Evolutionary conservation across 768 basidiomycete species (phyloP), one percentile per base, ranked within the genome.

Genomic region (Mycena polygramma): DNA sequence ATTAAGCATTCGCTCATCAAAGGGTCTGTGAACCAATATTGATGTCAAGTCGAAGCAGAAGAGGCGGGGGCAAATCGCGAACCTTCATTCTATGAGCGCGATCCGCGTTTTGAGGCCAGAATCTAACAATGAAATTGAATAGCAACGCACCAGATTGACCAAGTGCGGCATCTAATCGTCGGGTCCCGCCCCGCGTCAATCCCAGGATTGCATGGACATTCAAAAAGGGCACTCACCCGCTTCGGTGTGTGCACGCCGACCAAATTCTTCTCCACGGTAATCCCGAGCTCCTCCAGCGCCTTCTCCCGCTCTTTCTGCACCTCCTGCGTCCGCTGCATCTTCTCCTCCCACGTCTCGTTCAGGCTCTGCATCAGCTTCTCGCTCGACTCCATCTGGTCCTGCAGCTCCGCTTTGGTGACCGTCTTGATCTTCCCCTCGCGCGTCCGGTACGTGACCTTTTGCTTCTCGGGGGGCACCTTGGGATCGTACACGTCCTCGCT

Each of bases 211-310:
- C 58, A 46, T 9, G 5, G 37, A 57, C 8, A 60, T 61, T 39
- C 20, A 63, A 26, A 54, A 62, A 69, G 66, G 46, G 81, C 83
- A 83, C 90, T 90, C 75, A 89, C 94, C 88, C 92, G 95, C 88
- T 98, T 99, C 37, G 98, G 98, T 24, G 98, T 96, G 84, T 98
- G 96, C 66, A 99, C 98, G 59, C 98, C 97, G 66, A 99, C 94
- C 65, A 94, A 83, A 73, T 96, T 94, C 88, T 96, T 98, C 83
- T 99, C 97, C 69, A 99, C 95, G 48, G 94, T 94, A 81, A 99
- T 99, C 43, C 98, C 98, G 71, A 99, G 84, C 82, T 98, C 97
- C 82, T 99, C 98, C 57, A 99, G 82, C 13, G 98, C 98, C 85
- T 96, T 93, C 85, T 99, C 98, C 71, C 98, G 90, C 82, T 99